Percentiles rank a stretch among this genome's conserved stretches.
These are phyloP conservation scores for Mycena olivaceomarginata DNA, from an alignment of 768 basidiomycete species.

Conservation along the genomic window DNA sequence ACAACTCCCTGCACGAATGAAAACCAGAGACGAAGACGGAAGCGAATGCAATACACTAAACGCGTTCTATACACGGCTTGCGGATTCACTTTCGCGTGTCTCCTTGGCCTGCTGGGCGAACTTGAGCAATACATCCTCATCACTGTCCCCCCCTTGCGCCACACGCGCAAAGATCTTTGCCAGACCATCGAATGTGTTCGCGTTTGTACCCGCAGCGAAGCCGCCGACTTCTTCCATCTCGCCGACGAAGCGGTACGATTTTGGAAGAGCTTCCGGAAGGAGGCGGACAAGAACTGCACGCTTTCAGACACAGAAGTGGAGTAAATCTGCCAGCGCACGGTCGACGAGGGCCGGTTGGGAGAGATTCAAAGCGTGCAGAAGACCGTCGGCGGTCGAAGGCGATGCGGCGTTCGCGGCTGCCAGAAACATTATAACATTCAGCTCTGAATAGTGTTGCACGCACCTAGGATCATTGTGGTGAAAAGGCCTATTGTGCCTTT, in stretches of 20 bases:
- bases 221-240: constrained; percentile 72
- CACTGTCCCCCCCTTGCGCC: constrained; percentile 5
- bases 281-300: constrained; percentile 47
- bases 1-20: no score
- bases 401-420: constrained; percentile 69
- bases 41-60: no score
- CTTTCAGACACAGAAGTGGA: background rate
- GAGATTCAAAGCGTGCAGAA: constrained; percentile 60
- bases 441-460: constrained; percentile 8
- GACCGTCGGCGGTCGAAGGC: constrained; percentile 68
- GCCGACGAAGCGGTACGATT: constrained; percentile 68
- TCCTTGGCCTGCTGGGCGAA: constrained; percentile 54
- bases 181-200: constrained; percentile 59
- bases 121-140: constrained; percentile 52
- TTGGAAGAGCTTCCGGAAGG: constrained; percentile 63
- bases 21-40: no score
- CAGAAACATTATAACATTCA: background rate
- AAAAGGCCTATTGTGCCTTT: constrained; percentile 66
- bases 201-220: constrained; percentile 56
- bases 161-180: constrained; percentile 60
- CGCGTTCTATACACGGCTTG: no score
- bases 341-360: constrained; percentile 60
- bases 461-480: constrained; percentile 67
- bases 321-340: constrained; percentile 25
- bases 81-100: background rate